phyloP scores from a whole-genome alignment of 2,329 filamentous ascomycete genomes.

The Arthroderma sp. region DNA sequence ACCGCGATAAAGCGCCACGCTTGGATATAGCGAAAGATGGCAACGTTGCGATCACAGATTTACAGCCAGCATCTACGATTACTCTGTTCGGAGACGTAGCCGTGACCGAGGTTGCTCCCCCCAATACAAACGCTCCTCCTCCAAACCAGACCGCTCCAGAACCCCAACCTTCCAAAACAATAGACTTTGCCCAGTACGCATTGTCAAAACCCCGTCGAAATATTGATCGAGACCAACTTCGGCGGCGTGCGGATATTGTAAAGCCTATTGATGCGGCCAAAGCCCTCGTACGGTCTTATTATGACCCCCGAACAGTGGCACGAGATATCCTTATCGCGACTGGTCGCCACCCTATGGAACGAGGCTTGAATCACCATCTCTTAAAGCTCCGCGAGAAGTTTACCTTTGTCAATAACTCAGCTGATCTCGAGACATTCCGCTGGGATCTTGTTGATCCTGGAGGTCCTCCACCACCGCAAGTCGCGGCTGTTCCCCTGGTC shows the following conservation, averaged over 20 bases:
- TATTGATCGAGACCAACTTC: slow-evolving; percentile 2
- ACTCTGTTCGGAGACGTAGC: too few species aligned
- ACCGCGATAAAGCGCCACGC: background rate
- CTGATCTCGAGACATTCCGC: slow-evolving; percentile 45
- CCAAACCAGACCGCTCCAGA: background rate
- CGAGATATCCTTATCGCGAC: slow-evolving; percentile 50
- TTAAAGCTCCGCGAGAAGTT: slow-evolving; percentile 33
- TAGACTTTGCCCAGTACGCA: background rate
- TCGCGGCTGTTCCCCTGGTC: slow-evolving; percentile 16
- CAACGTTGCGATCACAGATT: background rate
- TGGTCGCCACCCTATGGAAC: slow-evolving; percentile 47
- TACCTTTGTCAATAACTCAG: slow-evolving; percentile 28
- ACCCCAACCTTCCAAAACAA: background rate
- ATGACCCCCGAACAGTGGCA: slow-evolving; percentile 50
- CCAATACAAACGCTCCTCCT: too few species aligned
- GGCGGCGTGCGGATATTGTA: slow-evolving; percentile 26
- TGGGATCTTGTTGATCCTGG: slow-evolving; percentile 52
- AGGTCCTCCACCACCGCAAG: slow-evolving; percentile 25
- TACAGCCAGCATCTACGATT: too few species aligned
- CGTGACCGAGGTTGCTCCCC: too few species aligned
- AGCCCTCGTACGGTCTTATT: slow-evolving; percentile 35
- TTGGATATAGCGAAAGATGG: background rate
- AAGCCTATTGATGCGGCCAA: slow-evolving; percentile 30
- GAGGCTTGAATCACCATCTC: slow-evolving; percentile 47
- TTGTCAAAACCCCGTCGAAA: background rate